Evolutionary conservation across 805 yeast species (phyloP).

Genomic region (Phaffomyces thermotolerans): DNA sequence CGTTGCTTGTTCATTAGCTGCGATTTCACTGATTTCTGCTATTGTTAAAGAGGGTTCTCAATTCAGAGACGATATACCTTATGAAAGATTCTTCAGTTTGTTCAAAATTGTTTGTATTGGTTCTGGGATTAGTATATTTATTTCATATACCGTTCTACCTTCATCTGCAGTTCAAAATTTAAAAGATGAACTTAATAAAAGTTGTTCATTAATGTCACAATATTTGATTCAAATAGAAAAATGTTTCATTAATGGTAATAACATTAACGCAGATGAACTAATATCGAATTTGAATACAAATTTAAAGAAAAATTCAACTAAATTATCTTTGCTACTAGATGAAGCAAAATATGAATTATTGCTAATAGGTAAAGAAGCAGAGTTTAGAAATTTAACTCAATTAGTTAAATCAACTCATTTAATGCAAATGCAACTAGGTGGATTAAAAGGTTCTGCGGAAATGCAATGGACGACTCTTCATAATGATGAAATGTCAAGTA

Average conservation of each 20-base stretch:
- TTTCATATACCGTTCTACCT: conserved; percentile 64
- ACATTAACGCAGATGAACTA: conserved; percentile 29
- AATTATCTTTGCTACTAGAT: conserved; percentile 35
- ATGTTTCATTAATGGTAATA: conserved; percentile 42
- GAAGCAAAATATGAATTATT: conserved; percentile 60
- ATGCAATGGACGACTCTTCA: conserved; percentile 54
- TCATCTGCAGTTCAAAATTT: conserved; percentile 43
- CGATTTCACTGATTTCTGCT: conserved; percentile 62
- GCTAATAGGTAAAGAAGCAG: conserved; percentile 46
- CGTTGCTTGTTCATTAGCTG: conserved; percentile 74
- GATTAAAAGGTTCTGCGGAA: conserved; percentile 59
- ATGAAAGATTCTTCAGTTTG: conserved; percentile 44
- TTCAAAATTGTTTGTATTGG: conserved; percentile 56
- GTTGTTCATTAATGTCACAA: conserved; percentile 45
- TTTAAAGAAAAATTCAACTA: conserved; percentile 34
- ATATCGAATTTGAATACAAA: conserved; percentile 26
- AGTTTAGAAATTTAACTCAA: conserved; percentile 37
- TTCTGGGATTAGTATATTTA: conserved; percentile 45
- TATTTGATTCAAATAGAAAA: conserved; percentile 38
- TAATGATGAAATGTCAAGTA: conserved; percentile 11
- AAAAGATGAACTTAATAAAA: conserved; percentile 40
- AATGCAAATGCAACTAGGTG: conserved; percentile 53
- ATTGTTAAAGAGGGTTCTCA: conserved; percentile 67
- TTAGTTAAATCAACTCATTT: conserved; percentile 46
- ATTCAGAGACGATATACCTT: conserved; percentile 51